A percentile compares a stretch with the other conserved stretches of the same genome.
phyloP scores from a whole-genome alignment of 1,284 basidiomycete species.

The Tilletia caries region DNA sequence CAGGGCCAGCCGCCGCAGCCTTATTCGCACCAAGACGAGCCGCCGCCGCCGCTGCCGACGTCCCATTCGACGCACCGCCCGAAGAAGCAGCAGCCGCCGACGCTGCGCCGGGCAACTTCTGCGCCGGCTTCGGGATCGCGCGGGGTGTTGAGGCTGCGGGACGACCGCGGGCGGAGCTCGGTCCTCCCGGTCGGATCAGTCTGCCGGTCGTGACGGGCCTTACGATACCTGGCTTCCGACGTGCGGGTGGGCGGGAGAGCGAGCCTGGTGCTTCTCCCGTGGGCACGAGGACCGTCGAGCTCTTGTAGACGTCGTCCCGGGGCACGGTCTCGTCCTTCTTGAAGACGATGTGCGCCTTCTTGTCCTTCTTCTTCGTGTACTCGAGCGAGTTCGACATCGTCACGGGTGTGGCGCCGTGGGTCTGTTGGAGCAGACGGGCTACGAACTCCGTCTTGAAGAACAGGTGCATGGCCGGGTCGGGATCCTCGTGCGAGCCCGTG shows the following conservation, averaged over 20 bases:
- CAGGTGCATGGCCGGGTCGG: slow-evolving; percentile 88
- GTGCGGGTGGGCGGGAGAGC: slow-evolving; percentile 74
- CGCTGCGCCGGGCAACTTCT: slow-evolving; percentile 14
- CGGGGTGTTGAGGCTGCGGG: slow-evolving; percentile 31
- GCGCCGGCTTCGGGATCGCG: slow-evolving; percentile 17
- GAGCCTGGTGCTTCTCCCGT: slow-evolving; percentile 82
- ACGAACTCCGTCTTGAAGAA: slow-evolving; percentile 95
- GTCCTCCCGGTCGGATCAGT: slow-evolving; percentile 72
- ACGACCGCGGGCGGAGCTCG: slow-evolving; percentile 51
- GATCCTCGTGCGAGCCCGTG: slow-evolving; percentile 73
- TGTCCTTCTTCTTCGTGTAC: slow-evolving; percentile 96
- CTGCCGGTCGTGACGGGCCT: slow-evolving; percentile 82
- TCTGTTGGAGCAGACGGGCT: slow-evolving; percentile 75
- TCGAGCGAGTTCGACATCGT: slow-evolving; percentile 41
- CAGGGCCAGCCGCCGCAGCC: too few relatives aligned
- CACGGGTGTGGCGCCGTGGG: slow-evolving; percentile 72
- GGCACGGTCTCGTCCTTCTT: slow-evolving; percentile 80
- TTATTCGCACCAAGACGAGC: neutral
- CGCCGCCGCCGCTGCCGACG: neutral
- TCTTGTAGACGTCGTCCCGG: slow-evolving; percentile 89
- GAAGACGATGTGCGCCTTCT: slow-evolving; percentile 81
- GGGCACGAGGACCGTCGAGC: slow-evolving; percentile 79
- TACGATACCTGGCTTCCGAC: slow-evolving; percentile 77
- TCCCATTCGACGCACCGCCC: neutral
- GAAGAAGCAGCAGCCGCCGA: slow-evolving; percentile 23